These are phyloP conservation scores for Aspergillus ruber DNA, from an alignment of 2,329 filamentous ascomycete genomes.

Conservation along the genomic window DNA sequence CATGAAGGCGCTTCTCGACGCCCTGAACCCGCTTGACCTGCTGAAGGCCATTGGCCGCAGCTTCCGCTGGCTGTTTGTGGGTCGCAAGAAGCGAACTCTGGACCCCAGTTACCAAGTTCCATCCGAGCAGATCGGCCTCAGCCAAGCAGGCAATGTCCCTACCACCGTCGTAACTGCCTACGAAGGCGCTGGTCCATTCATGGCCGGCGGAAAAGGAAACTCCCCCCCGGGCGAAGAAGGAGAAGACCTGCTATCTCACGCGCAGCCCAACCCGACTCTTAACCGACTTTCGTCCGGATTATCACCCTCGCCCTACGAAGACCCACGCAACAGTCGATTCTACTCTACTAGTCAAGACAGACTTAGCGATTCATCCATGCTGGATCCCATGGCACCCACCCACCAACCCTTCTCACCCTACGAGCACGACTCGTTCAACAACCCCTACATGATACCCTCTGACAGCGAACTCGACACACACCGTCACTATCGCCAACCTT, in stretches of 20 bases:
- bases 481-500: conserved; percentile 10
- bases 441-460: conserved; percentile 10
- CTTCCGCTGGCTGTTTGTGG: conserved; percentile 73
- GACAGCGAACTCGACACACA: conserved; percentile 14
- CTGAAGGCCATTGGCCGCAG: conserved; percentile 72
- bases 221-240: conserved; percentile 29
- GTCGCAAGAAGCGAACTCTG: conserved; percentile 48
- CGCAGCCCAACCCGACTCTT: conserved; percentile 28
- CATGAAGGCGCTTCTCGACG: conserved; percentile 59
- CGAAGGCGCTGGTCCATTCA: conserved; percentile 16
- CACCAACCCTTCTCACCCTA: conserved; percentile 14
- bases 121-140: conserved; percentile 23
- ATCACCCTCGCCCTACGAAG: conserved; percentile 13
- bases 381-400: conserved; percentile 8
- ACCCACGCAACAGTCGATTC: conserved; percentile 9
- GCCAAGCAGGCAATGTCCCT: conserved; percentile 10
- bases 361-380: conserved; percentile 8
- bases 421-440: conserved; percentile 8
- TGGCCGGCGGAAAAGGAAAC: conserved; percentile 14
- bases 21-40: conserved; percentile 76
- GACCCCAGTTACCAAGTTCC: conserved; percentile 35
- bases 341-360: conserved; percentile 4
- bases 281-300: conserved; percentile 4
- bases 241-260: conserved; percentile 32
- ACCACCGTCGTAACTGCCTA: conserved; percentile 20